Conservation (phyloP, 2,329 filamentous ascomycete species). For the Amauroascus niger region DNA sequence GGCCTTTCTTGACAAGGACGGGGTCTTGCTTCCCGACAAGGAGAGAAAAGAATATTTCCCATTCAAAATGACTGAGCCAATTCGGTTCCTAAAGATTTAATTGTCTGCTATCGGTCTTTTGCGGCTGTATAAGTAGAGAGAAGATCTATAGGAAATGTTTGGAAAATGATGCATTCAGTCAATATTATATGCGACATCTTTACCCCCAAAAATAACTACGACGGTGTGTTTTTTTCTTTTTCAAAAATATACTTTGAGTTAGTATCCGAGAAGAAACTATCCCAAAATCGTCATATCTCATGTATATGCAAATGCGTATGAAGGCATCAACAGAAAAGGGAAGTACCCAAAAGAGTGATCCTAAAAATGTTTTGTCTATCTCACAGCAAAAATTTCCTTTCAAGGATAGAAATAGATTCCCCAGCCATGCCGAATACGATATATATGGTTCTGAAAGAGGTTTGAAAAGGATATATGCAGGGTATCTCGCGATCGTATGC, state of each 20-base stretch:
- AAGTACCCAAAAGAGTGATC: background rate
- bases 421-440: background rate
- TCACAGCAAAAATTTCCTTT: background rate
- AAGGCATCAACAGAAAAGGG: background rate
- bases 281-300: background rate
- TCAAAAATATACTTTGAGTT: background rate
- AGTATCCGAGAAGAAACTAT: background rate
- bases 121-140: background rate
- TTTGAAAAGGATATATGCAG: background rate
- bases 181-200: background rate
- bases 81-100: conserved; percentile 11
- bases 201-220: background rate
- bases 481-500: conserved; percentile 4
- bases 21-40: conserved; percentile 5
- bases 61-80: conserved; percentile 9
- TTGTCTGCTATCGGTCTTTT: background rate
- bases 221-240: background rate
- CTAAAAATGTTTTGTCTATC: background rate
- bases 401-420: background rate
- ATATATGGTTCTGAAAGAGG: too few species aligned
- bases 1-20: conserved; percentile 7
- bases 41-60: conserved; percentile 16
- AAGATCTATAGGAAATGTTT: background rate
- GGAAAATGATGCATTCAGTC: background rate
- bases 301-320: background rate